Evolutionary conservation across 73 alveolate genomes (phyloP), one percentile per base, ranked within the genome.

Genomic region (Paramecium sonneborni): DNA sequence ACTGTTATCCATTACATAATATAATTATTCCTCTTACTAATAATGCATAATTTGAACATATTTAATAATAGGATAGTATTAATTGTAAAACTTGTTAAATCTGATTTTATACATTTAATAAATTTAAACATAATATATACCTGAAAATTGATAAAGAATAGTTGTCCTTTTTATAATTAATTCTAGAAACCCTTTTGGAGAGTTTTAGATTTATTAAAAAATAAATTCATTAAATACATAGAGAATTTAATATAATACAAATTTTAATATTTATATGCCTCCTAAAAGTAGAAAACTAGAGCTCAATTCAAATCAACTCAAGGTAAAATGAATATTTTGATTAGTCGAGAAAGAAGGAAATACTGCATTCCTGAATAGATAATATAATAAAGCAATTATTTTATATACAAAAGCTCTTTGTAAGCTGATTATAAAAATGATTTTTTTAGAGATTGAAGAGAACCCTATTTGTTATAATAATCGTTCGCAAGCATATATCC

Each of bases 401-500:
- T 94, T 93, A 44, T 97, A 95, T 94, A 85, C 98, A 0, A 85
- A 96, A 70, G 96, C 98, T 11, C 21, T 88, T 18, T 28, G 87
- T 43, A 43, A 14, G 6, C 7, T 32, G 74, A 26, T 76, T 56
- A 39, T 41, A 88, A 20, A 32, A 74, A 34, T 11, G 14, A 38
- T 62, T 41, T 94, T 96, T 67, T 95, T 86, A 86, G 76, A 62
- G 44, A 58, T 93, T 21, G 56, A 62, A 10, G 97, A 95, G 85
- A 96, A 96, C 93, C 93, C 96, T 11, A 88, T 97, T 44, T 97
- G 85, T 87, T 97, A 96, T 38, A 94, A 96, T 92, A 93, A 93
- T 88, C 82, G 99, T 76, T 93, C 99, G 28, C 95, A 97, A 52
- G 96, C 96, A 69, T 95, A 96, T 92, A 92, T 76, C 93, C 88